Evolutionary conservation across 495 filamentous ascomycete species (phyloP).

Genomic region (Corynascus novoguineensis): DNA sequence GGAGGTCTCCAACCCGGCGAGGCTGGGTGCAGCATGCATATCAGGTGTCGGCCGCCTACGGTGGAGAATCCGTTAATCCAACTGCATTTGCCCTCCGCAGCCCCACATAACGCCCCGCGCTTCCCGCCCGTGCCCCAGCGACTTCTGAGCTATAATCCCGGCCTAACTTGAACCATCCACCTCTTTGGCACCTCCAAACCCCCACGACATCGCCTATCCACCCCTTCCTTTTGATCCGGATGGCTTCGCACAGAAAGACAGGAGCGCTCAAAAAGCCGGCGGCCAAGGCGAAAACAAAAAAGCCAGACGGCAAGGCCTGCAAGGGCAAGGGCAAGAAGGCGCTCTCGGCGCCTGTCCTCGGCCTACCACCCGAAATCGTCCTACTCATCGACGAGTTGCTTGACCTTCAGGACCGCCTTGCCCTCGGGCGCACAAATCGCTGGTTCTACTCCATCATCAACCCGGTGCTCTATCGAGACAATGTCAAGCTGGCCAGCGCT

Average conservation of each 20-base stretch:
- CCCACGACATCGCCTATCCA: neutral
- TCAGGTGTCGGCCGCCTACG: neutral
- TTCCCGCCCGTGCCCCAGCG: neutral
- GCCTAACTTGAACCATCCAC: neutral
- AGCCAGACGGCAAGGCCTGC: conserved; percentile 10
- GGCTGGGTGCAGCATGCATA: neutral
- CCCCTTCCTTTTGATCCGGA: neutral
- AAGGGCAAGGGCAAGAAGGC: conserved; percentile 7
- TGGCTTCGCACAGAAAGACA: conserved; percentile 10
- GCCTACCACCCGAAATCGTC: conserved; percentile 25
- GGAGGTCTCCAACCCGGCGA: neutral
- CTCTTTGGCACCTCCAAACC: neutral
- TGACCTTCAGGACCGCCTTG: conserved; percentile 16
- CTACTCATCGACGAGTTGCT: conserved; percentile 26
- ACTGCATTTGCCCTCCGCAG: neutral
- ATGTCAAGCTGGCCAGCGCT: conserved; percentile 14
- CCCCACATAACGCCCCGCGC: conserved; percentile 8
- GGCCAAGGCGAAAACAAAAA: conserved; percentile 10
- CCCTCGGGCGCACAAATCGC: conserved; percentile 17
- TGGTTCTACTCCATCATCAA: conserved; percentile 21
- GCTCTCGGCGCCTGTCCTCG: conserved; percentile 13
- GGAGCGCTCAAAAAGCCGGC: conserved; percentile 10
- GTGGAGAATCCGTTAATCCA: conserved; percentile 6
- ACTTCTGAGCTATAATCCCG: conserved; percentile 1
- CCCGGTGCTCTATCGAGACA: conserved; percentile 21